These are phyloP conservation scores for Termitomyces eurrhizus DNA, from an alignment of 768 basidiomycete species.

Conservation along the genomic window DNA sequence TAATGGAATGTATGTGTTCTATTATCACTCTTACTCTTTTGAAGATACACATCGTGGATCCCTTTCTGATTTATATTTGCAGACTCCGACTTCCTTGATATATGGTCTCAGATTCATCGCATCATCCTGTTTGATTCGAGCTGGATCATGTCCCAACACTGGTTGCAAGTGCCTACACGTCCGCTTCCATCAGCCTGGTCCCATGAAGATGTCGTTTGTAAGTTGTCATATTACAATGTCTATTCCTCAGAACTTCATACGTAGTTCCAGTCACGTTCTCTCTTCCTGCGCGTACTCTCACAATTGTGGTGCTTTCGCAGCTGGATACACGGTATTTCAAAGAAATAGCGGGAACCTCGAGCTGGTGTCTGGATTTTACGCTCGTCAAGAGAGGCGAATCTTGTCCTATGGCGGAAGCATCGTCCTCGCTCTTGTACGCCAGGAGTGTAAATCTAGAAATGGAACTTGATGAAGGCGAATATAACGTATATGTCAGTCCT, in stretches of 20 bases:
- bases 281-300: slow-evolving; percentile 32
- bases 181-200: slow-evolving; percentile 46
- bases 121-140: slow-evolving; percentile 45
- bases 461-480: slow-evolving; percentile 38
- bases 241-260: background rate
- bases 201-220: slow-evolving; percentile 53
- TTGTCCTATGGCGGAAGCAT: slow-evolving; percentile 32
- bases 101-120: slow-evolving; percentile 45
- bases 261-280: slow-evolving; percentile 38
- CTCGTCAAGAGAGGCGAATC: slow-evolving; percentile 45
- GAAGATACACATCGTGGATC: background rate
- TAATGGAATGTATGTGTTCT: slow-evolving; percentile 35
- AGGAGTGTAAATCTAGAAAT: slow-evolving; percentile 41
- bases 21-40: background rate
- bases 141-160: slow-evolving; percentile 50
- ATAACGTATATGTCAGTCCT: slow-evolving; percentile 38
- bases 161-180: slow-evolving; percentile 41
- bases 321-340: slow-evolving; percentile 46
- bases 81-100: slow-evolving; percentile 45
- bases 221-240: slow-evolving; percentile 15
- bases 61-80: background rate
- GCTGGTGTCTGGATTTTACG: slow-evolving; percentile 48
- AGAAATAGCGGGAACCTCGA: slow-evolving; percentile 38
- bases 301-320: slow-evolving; percentile 52
- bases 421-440: slow-evolving; percentile 31